phyloP scores from a whole-genome alignment of 768 basidiomycete genomes.

The Termitomyces sp. region DNA sequence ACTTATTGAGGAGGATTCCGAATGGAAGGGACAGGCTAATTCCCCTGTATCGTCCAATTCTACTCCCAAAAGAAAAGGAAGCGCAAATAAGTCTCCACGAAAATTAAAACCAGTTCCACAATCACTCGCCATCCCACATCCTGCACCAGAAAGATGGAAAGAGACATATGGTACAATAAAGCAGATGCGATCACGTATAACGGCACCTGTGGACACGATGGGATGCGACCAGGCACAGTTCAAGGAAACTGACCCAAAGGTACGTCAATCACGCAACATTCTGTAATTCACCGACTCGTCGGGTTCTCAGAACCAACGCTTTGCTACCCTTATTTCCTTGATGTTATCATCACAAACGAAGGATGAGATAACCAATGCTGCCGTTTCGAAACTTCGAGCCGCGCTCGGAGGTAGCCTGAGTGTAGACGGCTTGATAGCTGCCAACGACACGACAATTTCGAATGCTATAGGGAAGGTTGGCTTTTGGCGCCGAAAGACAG shows the following conservation, averaged over 20 bases:
- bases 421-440: conserved; percentile 60
- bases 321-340: conserved; percentile 82
- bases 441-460: conserved; percentile 57
- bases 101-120: conserved; percentile 55
- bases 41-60: conserved; percentile 4
- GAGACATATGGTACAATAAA: conserved; percentile 69
- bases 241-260: conserved; percentile 63
- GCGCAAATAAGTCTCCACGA: conserved; percentile 26
- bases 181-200: conserved; percentile 63
- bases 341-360: conserved; percentile 98
- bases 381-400: conserved; percentile 64
- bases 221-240: conserved; percentile 71
- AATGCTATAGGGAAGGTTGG: conserved; percentile 85
- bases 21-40: not conserved
- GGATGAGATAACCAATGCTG: conserved; percentile 81
- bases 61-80: conserved; percentile 15
- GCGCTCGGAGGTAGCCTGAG: conserved; percentile 78
- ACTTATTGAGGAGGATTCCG: not conserved
- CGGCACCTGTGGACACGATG: conserved; percentile 92
- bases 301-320: conserved; percentile 60
- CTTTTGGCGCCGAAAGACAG: conserved; percentile 86
- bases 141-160: conserved; percentile 60
- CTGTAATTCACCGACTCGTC: not conserved
- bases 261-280: conserved; percentile 18
- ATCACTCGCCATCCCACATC: conserved; percentile 53